Percentiles rank a stretch among this genome's conserved stretches.
Evolutionary conservation across 228 moss, liverwort and hornwort species (phyloP).

Genomic region (Sphagnum fallax): DNA sequence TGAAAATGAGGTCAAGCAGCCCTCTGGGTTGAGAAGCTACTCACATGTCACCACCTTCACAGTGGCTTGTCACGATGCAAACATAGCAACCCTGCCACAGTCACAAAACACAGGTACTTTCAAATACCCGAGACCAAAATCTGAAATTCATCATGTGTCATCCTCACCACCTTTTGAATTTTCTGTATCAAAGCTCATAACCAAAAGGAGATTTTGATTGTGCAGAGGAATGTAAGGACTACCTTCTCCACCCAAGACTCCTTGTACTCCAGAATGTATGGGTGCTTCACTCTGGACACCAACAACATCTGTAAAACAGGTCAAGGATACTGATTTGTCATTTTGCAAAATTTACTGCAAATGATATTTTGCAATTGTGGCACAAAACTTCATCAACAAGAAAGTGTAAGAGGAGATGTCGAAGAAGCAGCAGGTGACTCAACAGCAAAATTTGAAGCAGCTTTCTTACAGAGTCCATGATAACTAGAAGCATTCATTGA

Average conservation of each 20-base stretch:
- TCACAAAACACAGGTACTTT: conserved; percentile 4
- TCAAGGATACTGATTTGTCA: too few relatives aligned
- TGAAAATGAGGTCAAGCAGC: too few relatives aligned
- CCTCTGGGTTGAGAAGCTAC: not conserved
- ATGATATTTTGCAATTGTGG: too few relatives aligned
- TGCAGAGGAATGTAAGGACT: not conserved
- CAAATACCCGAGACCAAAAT: not conserved
- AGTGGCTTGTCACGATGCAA: conserved; percentile 62
- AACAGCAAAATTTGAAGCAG: too few relatives aligned
- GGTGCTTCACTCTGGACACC: conserved; percentile 96
- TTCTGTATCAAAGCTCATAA: not conserved
- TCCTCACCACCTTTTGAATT: not conserved
- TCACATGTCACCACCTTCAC: conserved; percentile 63
- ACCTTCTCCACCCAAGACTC: conserved; percentile 99
- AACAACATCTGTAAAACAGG: conserved; percentile 77
- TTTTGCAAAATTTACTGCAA: too few relatives aligned
- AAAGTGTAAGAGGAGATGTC: too few relatives aligned
- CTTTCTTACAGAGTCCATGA: too few relatives aligned
- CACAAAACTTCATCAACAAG: too few relatives aligned
- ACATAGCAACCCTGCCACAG: conserved; percentile 93
- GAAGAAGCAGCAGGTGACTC: too few relatives aligned
- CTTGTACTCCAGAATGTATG: conserved; percentile 98
- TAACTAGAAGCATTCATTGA: too few relatives aligned
- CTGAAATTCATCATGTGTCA: not conserved
- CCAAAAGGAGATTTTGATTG: not conserved